These are phyloP conservation scores for Microascus cirrosus DNA, from an alignment of 2,329 filamentous ascomycete genomes.

Conservation along the genomic window DNA sequence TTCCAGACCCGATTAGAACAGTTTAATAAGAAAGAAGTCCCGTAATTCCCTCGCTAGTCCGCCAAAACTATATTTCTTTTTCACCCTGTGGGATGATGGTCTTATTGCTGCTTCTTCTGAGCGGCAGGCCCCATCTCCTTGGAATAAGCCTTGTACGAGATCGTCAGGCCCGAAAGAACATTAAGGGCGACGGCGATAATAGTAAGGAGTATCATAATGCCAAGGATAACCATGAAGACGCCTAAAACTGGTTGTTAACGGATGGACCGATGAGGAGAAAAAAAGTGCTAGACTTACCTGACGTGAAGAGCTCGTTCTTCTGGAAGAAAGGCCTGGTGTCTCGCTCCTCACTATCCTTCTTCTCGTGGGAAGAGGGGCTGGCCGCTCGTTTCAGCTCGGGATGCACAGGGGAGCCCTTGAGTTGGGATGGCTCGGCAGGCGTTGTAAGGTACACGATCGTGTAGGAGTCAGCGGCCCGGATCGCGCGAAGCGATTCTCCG, in stretches of 20 bases:
- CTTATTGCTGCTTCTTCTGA: conserved; percentile 57
- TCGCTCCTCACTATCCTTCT: conserved; percentile 23
- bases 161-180: conserved; percentile 69
- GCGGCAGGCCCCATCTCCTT: conserved; percentile 88
- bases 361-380: conserved; percentile 15
- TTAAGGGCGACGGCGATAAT: conserved; percentile 71
- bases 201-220: conserved; percentile 57
- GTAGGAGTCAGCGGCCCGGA: conserved; percentile 37
- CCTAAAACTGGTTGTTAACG: conserved; percentile 34
- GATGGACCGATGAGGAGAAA: background rate
- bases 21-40: background rate
- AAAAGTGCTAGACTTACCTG: conserved; percentile 44
- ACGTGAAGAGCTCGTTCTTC: conserved; percentile 89
- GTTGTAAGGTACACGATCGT: conserved; percentile 67
- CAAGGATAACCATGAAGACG: conserved; percentile 78
- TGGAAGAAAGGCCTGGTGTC: conserved; percentile 59
- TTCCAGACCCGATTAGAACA: background rate
- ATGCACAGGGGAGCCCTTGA: conserved; percentile 33
- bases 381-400: conserved; percentile 61
- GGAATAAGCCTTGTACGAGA: conserved; percentile 90
- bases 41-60: background rate
- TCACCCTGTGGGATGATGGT: background rate
- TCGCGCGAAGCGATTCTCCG: conserved; percentile 31
- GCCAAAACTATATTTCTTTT: background rate
- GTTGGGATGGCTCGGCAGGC: background rate